These are phyloP conservation scores for Rhodofomes roseus DNA, from an alignment of 1,284 basidiomycete genomes.

Conservation along the genomic window DNA sequence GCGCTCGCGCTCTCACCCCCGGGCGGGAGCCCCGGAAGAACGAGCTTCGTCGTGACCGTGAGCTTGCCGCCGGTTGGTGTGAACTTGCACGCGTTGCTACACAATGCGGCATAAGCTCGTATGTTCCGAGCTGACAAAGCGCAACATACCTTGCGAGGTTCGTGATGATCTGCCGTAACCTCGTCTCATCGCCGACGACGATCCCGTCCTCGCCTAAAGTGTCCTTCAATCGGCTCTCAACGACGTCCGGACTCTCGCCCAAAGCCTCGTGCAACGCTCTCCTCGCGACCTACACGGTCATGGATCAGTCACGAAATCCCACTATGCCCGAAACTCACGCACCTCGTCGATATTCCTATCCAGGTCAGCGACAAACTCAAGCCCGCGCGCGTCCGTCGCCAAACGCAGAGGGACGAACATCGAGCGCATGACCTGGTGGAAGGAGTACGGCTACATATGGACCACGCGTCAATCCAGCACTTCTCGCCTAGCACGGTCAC, in stretches of 20 bases:
- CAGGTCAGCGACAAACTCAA: slow-evolving; percentile 67
- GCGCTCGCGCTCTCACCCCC: slow-evolving; percentile 8
- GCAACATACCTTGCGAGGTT: slow-evolving; percentile 64
- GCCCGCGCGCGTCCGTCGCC: slow-evolving; percentile 67
- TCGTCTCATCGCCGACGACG: slow-evolving; percentile 77
- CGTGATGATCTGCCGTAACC: slow-evolving; percentile 76
- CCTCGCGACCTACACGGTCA: slow-evolving; percentile 42
- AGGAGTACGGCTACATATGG: slow-evolving; percentile 62
- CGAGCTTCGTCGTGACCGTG: slow-evolving; percentile 54
- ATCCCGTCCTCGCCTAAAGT: slow-evolving; percentile 54
- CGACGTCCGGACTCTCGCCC: slow-evolving; percentile 41
- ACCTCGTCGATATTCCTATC: slow-evolving; percentile 75
- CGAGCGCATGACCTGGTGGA: slow-evolving; percentile 81
- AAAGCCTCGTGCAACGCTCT: slow-evolving; percentile 54
- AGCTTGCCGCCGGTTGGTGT: slow-evolving; percentile 72
- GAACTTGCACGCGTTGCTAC: slow-evolving; percentile 76
- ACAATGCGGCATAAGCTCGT: not conserved
- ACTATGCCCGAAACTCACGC: slow-evolving; percentile 12
- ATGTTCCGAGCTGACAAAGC: not conserved
- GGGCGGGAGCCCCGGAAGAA: slow-evolving; percentile 35
- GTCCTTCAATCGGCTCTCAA: slow-evolving; percentile 38
- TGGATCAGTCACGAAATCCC: not conserved
- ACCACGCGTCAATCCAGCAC: not conserved
- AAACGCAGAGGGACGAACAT: slow-evolving; percentile 75
- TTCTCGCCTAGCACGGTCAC: slow-evolving; percentile 2